A percentile compares a stretch with the other conserved stretches of the same genome.
Evolutionary conservation across 352 stramenopile genomes (phyloP).

Genomic region (Phytophthora vignae): DNA sequence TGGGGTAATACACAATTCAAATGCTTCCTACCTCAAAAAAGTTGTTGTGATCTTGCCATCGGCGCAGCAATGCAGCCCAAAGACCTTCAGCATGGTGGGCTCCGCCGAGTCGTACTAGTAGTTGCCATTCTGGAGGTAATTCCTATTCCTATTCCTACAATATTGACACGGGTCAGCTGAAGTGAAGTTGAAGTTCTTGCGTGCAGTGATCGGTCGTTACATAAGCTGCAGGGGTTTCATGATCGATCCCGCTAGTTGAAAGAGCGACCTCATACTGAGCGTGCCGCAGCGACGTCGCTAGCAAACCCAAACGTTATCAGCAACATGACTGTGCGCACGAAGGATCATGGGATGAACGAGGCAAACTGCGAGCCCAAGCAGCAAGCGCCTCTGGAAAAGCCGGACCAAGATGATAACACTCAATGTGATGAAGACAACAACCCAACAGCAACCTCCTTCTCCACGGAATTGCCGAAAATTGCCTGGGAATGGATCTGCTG

Average conservation of each 20-base stretch:
- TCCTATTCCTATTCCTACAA: background rate
- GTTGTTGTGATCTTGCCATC: too few relatives aligned
- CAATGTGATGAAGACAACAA: background rate
- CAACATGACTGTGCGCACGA: constrained; percentile 9
- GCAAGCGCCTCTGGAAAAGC: background rate
- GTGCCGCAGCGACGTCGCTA: background rate
- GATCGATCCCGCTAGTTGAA: background rate
- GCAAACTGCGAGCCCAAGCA: background rate
- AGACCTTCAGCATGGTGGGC: too few relatives aligned
- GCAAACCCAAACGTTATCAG: too few relatives aligned
- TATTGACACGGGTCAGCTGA: background rate
- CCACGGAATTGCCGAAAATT: constrained; percentile 33
- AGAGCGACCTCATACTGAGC: background rate
- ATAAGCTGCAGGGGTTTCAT: background rate
- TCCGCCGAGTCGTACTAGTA: too few relatives aligned
- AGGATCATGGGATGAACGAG: background rate
- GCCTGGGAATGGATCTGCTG: constrained; percentile 73
- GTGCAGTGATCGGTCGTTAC: too few relatives aligned
- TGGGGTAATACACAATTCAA: constrained; percentile 24
- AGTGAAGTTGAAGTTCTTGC: constrained; percentile 2
- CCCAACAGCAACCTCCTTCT: background rate
- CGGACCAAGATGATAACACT: constrained; percentile 14
- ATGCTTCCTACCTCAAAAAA: constrained; percentile 5
- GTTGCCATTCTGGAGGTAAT: too few relatives aligned
- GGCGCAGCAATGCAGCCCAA: background rate